These are phyloP conservation scores for Mortierella sp. DNA, from an alignment of 371 early-diverging fungal species.

Conservation along the genomic window DNA sequence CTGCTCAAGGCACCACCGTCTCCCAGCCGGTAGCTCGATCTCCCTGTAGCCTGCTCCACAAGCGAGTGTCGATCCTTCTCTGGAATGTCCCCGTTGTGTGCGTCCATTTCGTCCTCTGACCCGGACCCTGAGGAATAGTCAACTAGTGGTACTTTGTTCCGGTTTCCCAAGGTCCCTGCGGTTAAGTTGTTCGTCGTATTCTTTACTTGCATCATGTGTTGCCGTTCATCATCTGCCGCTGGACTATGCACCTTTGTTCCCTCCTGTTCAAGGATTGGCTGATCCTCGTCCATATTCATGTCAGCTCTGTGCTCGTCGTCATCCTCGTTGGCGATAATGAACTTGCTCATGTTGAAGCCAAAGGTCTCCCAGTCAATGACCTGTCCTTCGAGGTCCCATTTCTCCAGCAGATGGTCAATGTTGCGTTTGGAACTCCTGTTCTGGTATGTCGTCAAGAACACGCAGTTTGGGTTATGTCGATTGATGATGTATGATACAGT, in stretches of 20 bases:
- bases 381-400: conserved; percentile 60
- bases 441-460: conserved; percentile 65
- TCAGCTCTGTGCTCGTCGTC: conserved; percentile 18
- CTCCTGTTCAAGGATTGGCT: no score
- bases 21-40: conserved; percentile 18
- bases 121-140: conserved; percentile 44
- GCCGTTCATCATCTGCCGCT: conserved; percentile 5
- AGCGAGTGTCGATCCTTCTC: neutral
- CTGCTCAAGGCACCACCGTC: conserved; percentile 43
- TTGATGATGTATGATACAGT: conserved; percentile 60
- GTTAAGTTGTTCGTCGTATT: neutral
- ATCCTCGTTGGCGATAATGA: conserved; percentile 24
- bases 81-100: neutral
- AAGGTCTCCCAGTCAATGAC: conserved; percentile 58
- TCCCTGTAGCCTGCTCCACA: neutral
- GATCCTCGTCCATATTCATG: conserved; percentile 6
- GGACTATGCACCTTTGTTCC: neutral
- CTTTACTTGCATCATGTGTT: conserved; percentile 10
- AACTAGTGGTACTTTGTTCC: conserved; percentile 10
- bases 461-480: conserved; percentile 59
- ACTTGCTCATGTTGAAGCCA: conserved; percentile 58
- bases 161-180: neutral
- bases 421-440: conserved; percentile 67
- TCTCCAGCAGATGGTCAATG: conserved; percentile 62
- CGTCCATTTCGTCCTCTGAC: conserved; percentile 11